A percentile compares a stretch with the other conserved stretches of the same genome.
Evolutionary conservation across 2,329 filamentous ascomycete species (phyloP).

Genomic region (Sporothrix curviconia): DNA sequence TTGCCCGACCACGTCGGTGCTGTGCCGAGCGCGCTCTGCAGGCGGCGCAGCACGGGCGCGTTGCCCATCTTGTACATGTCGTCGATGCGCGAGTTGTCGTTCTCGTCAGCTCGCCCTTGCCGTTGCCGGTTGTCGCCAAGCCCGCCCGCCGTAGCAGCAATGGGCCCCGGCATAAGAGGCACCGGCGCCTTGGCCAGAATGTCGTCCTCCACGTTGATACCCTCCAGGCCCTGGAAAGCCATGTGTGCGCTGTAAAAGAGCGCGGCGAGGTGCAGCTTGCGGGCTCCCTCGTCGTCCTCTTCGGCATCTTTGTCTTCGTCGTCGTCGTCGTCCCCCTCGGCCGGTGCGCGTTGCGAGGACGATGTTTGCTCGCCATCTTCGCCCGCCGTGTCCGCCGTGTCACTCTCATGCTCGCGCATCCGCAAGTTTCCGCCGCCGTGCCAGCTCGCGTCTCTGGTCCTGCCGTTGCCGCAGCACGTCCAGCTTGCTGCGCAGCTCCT

Average conservation of each 20-base stretch:
- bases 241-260: conserved; percentile 68
- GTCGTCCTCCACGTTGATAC: conserved; percentile 74
- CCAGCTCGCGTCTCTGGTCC: conserved; percentile 14
- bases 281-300: conserved; percentile 77
- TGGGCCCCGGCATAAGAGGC: conserved; percentile 33
- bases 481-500: conserved; percentile 75
- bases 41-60: conserved; percentile 42
- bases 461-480: conserved; percentile 47
- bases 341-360: not conserved
- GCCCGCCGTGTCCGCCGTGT: not conserved
- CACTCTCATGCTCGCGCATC: not conserved
- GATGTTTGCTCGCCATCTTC: not conserved
- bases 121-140: conserved; percentile 24
- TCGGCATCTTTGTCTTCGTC: conserved; percentile 43
- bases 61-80: not conserved
- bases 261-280: conserved; percentile 71
- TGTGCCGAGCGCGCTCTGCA: conserved; percentile 40
- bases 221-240: conserved; percentile 81
- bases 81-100: conserved; percentile 71
- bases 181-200: conserved; percentile 70
- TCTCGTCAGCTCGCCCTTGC: conserved; percentile 34
- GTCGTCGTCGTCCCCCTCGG: conserved; percentile 3
- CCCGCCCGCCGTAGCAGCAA: conserved; percentile 46
- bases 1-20: conserved; percentile 12
- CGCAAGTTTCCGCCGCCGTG: conserved; percentile 9